phyloP scores from a whole-genome alignment of 139 green algal species.

The Chlamydomonas applanata region DNA sequence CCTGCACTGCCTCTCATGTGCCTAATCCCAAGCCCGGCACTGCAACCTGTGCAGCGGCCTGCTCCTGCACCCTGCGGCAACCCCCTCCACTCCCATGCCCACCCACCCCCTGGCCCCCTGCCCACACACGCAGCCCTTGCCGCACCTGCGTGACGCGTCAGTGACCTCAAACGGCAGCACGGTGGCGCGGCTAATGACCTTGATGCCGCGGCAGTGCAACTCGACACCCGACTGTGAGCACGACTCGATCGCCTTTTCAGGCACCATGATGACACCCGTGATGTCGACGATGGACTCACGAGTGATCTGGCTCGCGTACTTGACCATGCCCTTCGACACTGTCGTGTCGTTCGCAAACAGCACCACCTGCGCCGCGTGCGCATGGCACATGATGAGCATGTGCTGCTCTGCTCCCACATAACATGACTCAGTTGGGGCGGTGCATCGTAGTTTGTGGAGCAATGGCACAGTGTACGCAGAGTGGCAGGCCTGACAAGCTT shows the following conservation, averaged over 20 bases:
- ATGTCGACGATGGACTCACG: slow-evolving; percentile 97
- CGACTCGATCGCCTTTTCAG: slow-evolving; percentile 64
- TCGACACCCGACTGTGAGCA: slow-evolving; percentile 75
- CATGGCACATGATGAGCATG: neutral
- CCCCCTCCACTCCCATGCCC: too few relatives aligned
- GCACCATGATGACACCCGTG: slow-evolving; percentile 58
- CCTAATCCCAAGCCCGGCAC: too few relatives aligned
- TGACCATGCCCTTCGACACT: slow-evolving; percentile 95
- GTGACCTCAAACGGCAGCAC: slow-evolving; percentile 83
- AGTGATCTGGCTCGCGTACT: slow-evolving; percentile 86
- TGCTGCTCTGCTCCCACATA: too few relatives aligned
- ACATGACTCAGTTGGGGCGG: too few relatives aligned
- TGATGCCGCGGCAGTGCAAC: slow-evolving; percentile 15
- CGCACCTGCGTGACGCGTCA: slow-evolving; percentile 70
- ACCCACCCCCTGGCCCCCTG: neutral
- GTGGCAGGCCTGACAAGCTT: too few relatives aligned
- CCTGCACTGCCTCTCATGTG: too few relatives aligned
- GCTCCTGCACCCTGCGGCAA: too few relatives aligned
- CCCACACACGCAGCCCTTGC: neutral
- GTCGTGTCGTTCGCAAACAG: slow-evolving; percentile 83
- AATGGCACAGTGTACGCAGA: too few relatives aligned
- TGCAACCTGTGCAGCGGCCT: too few relatives aligned
- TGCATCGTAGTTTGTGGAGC: too few relatives aligned
- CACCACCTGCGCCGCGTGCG: slow-evolving; percentile 53
- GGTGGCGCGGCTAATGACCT: slow-evolving; percentile 56